These are phyloP conservation scores for Leccinum angustisporum DNA, from an alignment of 1,284 basidiomycete genomes.

Conservation along the genomic window DNA sequence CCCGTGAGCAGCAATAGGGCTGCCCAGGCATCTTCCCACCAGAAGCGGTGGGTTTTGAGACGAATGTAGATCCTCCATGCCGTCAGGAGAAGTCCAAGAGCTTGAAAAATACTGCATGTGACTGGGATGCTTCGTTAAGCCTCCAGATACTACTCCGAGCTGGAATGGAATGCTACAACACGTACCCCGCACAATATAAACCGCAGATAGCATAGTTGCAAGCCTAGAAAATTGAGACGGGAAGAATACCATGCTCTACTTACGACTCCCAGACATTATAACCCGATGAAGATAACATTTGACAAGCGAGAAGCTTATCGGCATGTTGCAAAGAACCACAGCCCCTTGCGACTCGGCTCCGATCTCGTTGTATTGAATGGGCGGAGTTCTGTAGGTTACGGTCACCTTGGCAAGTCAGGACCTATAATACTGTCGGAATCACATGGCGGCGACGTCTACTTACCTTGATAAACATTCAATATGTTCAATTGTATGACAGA, in stretches of 20 bases:
- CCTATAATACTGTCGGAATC: no score
- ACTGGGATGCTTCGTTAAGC: conserved; percentile 8
- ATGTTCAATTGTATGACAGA: no score
- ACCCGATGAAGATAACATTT: conserved; percentile 5
- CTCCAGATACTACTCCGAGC: neutral
- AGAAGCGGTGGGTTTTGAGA: conserved; percentile 24
- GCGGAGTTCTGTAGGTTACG: neutral
- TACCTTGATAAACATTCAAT: no score
- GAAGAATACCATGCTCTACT: neutral
- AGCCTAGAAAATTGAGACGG: neutral
- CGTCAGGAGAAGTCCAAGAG: conserved; percentile 18
- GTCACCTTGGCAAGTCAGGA: neutral
- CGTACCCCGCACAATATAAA: conserved; percentile 13
- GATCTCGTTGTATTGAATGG: neutral
- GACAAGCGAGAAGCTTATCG: conserved; percentile 10
- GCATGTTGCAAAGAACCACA: conserved; percentile 7
- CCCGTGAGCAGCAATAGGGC: conserved; percentile 11
- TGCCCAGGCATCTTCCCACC: conserved; percentile 28
- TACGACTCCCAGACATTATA: conserved; percentile 5
- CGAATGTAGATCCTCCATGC: conserved; percentile 26
- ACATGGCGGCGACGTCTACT: no score
- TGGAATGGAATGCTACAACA: neutral
- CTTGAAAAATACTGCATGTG: conserved; percentile 12
- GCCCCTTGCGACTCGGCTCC: neutral
- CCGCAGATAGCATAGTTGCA: conserved; percentile 1